These are phyloP conservation scores for Elsinoe perseae DNA, from an alignment of 2,329 filamentous ascomycete genomes.

Conservation along the genomic window DNA sequence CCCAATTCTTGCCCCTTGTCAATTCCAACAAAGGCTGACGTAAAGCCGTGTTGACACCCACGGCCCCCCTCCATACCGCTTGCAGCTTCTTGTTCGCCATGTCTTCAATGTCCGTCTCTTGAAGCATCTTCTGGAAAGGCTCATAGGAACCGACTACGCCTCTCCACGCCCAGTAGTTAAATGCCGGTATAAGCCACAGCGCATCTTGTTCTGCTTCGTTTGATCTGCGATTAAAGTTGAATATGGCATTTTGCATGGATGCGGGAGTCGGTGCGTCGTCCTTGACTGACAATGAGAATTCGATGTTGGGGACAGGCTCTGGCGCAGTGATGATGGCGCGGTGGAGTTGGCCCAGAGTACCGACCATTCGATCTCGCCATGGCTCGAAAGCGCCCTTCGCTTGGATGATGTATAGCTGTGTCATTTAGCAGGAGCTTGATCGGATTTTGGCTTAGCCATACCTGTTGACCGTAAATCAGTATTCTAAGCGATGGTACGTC, in stretches of 20 bases:
- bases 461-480: slow-evolving; percentile 14
- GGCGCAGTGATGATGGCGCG: slow-evolving; percentile 37
- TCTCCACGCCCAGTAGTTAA: slow-evolving; percentile 44
- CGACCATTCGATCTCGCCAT: slow-evolving; percentile 15
- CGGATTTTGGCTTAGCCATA: slow-evolving; percentile 14
- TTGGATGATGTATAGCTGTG: slow-evolving; percentile 16
- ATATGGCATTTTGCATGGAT: slow-evolving; percentile 20
- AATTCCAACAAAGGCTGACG: slow-evolving; percentile 27
- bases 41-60: slow-evolving; percentile 24
- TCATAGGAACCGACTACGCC: background rate
- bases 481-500: slow-evolving; percentile 14
- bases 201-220: slow-evolving; percentile 30
- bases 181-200: slow-evolving; percentile 46
- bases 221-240: slow-evolving; percentile 20
- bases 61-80: slow-evolving; percentile 27
- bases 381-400: slow-evolving; percentile 6
- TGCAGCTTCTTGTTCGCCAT: slow-evolving; percentile 15
- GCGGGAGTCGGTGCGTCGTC: slow-evolving; percentile 13
- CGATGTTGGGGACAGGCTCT: slow-evolving; percentile 42
- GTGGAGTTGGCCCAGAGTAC: slow-evolving; percentile 36
- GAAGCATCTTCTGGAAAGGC: slow-evolving; percentile 8
- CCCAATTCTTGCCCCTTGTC: slow-evolving; percentile 29
- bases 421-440: background rate
- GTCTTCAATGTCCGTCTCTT: background rate
- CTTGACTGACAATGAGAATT: slow-evolving; percentile 47